Percentiles rank a stretch among this genome's conserved stretches.
Evolutionary conservation across 768 basidiomycete genomes (phyloP).

Genomic region (Tricholoma furcatifolium): DNA sequence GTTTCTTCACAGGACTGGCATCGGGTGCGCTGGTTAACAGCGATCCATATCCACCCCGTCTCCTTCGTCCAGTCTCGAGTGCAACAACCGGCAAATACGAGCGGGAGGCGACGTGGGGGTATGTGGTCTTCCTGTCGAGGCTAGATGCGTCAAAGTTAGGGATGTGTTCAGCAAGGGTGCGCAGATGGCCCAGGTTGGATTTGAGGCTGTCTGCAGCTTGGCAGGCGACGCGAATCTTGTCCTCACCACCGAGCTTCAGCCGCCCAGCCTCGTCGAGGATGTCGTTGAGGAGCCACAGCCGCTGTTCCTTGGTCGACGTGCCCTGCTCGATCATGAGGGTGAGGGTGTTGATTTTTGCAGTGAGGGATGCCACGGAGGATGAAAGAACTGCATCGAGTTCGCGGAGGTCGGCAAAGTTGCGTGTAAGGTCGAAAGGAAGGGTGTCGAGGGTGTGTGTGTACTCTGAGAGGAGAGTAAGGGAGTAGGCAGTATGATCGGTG

Average conservation of each 20-base stretch:
- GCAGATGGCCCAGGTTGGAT: slow-evolving; percentile 59
- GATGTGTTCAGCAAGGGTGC: slow-evolving; percentile 56
- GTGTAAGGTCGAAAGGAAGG: slow-evolving; percentile 90
- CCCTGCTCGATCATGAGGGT: slow-evolving; percentile 74
- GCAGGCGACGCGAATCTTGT: slow-evolving; percentile 95
- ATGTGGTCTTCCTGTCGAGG: slow-evolving; percentile 63
- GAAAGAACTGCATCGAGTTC: slow-evolving; percentile 99
- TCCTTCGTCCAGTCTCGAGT: slow-evolving; percentile 63
- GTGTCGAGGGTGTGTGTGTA: slow-evolving; percentile 93
- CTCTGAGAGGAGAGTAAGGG: slow-evolving; percentile 72
- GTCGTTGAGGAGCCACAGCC: slow-evolving; percentile 84
- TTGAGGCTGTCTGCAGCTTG: slow-evolving; percentile 88
- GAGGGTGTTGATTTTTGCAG: slow-evolving; percentile 73
- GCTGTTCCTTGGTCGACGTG: slow-evolving; percentile 58
- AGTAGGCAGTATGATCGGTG: slow-evolving; percentile 49
- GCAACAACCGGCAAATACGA: slow-evolving; percentile 63
- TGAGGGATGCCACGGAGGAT: slow-evolving; percentile 79
- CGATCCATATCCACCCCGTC: slow-evolving; percentile 55
- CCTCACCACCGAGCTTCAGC: slow-evolving; percentile 93
- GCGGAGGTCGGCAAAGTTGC: slow-evolving; percentile 92
- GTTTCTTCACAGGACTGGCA: slow-evolving; percentile 66
- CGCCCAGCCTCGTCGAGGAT: slow-evolving; percentile 92
- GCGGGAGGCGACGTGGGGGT: slow-evolving; percentile 72
- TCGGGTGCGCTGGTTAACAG: slow-evolving; percentile 54
- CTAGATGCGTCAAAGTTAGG: slow-evolving; percentile 60